These are phyloP conservation scores for Dryadomyces quercus-mongolicae DNA, from an alignment of 2,329 filamentous ascomycete genomes.

Conservation along the genomic window DNA sequence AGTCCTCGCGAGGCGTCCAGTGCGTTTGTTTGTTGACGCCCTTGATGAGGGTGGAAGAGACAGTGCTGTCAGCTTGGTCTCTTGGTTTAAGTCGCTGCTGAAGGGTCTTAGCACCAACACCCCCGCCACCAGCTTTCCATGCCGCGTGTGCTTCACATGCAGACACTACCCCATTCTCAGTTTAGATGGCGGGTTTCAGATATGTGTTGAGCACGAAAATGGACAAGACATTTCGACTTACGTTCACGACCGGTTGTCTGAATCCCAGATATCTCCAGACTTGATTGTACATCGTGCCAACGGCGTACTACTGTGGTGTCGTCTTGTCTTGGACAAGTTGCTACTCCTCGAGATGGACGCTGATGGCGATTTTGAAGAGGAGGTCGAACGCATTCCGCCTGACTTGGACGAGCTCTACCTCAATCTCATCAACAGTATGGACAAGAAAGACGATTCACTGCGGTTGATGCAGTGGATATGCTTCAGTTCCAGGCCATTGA, in stretches of 20 bases:
- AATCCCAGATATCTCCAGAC: neutral
- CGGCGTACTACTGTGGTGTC: neutral
- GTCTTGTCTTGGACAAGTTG: neutral
- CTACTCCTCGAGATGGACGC: neutral
- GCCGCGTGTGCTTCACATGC: slow-evolving; percentile 20
- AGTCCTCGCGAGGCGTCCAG: slow-evolving; percentile 10
- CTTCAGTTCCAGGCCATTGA: neutral
- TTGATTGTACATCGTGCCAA: neutral
- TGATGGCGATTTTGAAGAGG: neutral
- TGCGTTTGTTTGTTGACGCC: slow-evolving; percentile 22
- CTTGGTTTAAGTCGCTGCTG: slow-evolving; percentile 14
- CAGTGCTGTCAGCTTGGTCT: slow-evolving; percentile 11
- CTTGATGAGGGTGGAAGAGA: slow-evolving; percentile 22
- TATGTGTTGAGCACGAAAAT: slow-evolving; percentile 21
- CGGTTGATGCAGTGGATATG: neutral
- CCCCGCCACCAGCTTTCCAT: neutral
- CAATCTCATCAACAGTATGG: neutral
- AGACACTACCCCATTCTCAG: slow-evolving; percentile 20
- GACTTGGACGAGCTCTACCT: neutral
- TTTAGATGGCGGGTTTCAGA: slow-evolving; percentile 12
- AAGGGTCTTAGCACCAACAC: slow-evolving; percentile 10
- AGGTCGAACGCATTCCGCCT: neutral
- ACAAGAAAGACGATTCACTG: neutral
- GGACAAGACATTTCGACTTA: slow-evolving; percentile 9
- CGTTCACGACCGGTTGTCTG: slow-evolving; percentile 11